Evolutionary conservation across 768 basidiomycete species (phyloP).

Genomic region (Suillus occidentalis): DNA sequence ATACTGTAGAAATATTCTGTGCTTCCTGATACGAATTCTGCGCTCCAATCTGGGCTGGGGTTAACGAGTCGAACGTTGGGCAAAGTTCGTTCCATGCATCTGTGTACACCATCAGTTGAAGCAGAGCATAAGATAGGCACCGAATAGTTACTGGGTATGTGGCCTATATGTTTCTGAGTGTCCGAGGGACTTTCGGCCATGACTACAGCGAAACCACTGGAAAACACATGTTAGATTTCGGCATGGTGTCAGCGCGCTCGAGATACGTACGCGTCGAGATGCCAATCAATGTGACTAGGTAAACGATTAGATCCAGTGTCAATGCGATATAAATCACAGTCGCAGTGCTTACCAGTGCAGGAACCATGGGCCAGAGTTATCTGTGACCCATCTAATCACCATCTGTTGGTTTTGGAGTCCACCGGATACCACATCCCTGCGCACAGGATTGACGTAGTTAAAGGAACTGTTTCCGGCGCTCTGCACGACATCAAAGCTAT

Average conservation of each 20-base stretch:
- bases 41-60: slow-evolving; percentile 23
- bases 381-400: slow-evolving; percentile 50
- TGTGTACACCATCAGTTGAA: slow-evolving; percentile 4
- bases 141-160: background rate
- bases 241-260: background rate
- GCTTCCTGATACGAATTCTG: slow-evolving; percentile 20
- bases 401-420: slow-evolving; percentile 34
- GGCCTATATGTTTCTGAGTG: background rate
- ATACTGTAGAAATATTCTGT: slow-evolving; percentile 17
- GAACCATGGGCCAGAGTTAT: slow-evolving; percentile 54
- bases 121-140: background rate
- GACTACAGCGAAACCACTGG: slow-evolving; percentile 7
- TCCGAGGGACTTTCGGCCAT: slow-evolving; percentile 8
- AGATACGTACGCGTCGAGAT: slow-evolving; percentile 39
- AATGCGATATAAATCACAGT: background rate
- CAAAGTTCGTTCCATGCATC: slow-evolving; percentile 28
- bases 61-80: slow-evolving; percentile 22
- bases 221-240: background rate
- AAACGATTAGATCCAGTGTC: background rate
- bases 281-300: slow-evolving; percentile 53
- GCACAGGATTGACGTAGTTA: slow-evolving; percentile 31
- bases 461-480: slow-evolving; percentile 19
- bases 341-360: slow-evolving; percentile 37
- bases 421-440: slow-evolving; percentile 19
- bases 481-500: slow-evolving; percentile 29